Evolutionary conservation across 306 rosid genomes (phyloP), one percentile per base, ranked within the genome.

Genomic region (Trifolium subterraneum): DNA sequence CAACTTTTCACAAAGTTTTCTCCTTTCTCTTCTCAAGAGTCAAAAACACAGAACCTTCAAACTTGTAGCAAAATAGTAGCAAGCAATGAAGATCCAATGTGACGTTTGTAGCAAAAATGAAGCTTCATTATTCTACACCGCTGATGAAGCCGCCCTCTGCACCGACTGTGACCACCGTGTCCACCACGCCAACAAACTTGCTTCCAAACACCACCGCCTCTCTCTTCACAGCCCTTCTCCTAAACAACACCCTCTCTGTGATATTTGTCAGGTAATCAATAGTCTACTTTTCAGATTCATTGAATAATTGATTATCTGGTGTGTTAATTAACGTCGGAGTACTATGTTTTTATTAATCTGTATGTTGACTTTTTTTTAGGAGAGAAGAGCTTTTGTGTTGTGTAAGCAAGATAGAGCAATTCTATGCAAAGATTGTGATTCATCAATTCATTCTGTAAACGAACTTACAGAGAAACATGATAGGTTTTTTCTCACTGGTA

Each of bases 131-230:
- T 95, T 82, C 85, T 95, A 98, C 88, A 92, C 96, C 75, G 96
- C 97, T 77, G 98, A 95, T 61, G 99, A 95, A 81, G 99, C 99
- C 11, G 96, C 89, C 29, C 92, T 95, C 6, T 95, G 99, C 22
- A 78, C 68, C 71, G 71, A 74, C 70, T 92, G 98, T 68, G 99
- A 95, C 80, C 96, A 86, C 81, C 92, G 92, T 3, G 93, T 95
- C 88, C 99, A 95, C 87, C 92, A 88, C 22, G 99, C 97, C 78
- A 95, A 95, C 79, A 92, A 92, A 79, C 96, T 90, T 35, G 99
- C 97, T 54, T 92, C 97, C 78, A 95, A 92, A 70, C 98, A 95
- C 83, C 90, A 84, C 1, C 98, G 98, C 61, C 89, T 95, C 78
- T 88, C 99, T 65, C 86, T 79, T 36, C 86, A 62, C 71, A 92